Conservation (phyloP, 2,329 filamentous ascomycete species). For the Ophiostoma triangulosporum region DNA sequence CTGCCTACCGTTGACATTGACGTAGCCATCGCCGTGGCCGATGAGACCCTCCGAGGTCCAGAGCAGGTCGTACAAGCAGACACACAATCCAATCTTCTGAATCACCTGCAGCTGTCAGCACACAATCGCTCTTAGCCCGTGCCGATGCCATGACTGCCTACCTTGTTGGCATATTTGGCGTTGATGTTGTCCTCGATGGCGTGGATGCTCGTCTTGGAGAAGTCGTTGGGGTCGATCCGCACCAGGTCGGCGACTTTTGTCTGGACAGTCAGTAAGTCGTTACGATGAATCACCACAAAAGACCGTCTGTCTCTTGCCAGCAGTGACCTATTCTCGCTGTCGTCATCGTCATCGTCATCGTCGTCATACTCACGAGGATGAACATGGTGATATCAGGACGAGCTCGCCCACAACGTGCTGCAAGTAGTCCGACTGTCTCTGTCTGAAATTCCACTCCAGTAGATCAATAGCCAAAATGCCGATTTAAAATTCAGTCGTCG, state of each 20-base stretch:
- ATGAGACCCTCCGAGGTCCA: conserved; percentile 88
- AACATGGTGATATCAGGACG: conserved; percentile 27
- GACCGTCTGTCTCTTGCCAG: background rate
- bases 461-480: background rate
- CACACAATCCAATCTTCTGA: conserved; percentile 84
- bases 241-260: conserved; percentile 91
- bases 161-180: conserved; percentile 89
- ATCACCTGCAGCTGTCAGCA: conserved; percentile 35
- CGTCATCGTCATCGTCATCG: background rate
- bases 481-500: background rate
- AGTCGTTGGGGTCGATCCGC: conserved; percentile 80
- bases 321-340: background rate
- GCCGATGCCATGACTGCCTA: background rate
- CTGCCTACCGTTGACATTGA: conserved; percentile 81
- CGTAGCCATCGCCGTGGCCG: conserved; percentile 78
- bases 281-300: background rate
- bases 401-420: background rate
- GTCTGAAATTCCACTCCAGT: background rate
- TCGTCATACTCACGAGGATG: conserved; percentile 29
- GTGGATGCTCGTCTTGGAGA: conserved; percentile 66
- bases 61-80: conserved; percentile 83
- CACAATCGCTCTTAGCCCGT: background rate
- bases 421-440: background rate
- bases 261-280: conserved; percentile 35
- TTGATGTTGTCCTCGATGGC: conserved; percentile 97